Evolutionary conservation across 2,329 filamentous ascomycete species (phyloP).

Genomic region (Botrytis tulipae): DNA sequence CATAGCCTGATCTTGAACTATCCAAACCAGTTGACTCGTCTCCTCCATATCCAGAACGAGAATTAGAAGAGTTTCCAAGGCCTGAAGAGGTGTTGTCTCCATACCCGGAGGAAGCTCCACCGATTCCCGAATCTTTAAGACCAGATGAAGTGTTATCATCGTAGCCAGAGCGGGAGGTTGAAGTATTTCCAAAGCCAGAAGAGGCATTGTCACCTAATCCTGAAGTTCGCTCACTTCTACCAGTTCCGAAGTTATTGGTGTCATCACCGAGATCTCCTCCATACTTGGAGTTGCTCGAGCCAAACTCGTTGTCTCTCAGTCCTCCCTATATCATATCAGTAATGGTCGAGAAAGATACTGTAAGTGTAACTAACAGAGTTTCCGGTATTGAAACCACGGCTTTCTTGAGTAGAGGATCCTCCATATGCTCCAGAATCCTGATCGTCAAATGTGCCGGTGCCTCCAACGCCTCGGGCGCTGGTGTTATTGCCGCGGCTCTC

Average conservation of each 20-base stretch:
- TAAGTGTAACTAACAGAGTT: conserved; percentile 33
- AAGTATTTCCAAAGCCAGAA: conserved; percentile 28
- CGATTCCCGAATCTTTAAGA: conserved; percentile 23
- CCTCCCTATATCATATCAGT: conserved; percentile 33
- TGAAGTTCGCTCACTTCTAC: conserved; percentile 22
- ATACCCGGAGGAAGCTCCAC: conserved; percentile 26
- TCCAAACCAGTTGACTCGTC: neutral
- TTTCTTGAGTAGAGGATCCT: conserved; percentile 19
- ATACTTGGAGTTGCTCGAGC: conserved; percentile 19
- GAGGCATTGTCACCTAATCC: conserved; percentile 21
- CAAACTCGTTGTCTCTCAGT: conserved; percentile 25
- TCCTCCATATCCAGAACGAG: conserved; percentile 1
- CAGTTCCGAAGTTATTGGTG: conserved; percentile 15
- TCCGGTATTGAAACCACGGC: conserved; percentile 17
- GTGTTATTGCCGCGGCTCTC: conserved; percentile 3
- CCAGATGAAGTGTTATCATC: neutral
- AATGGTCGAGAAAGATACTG: neutral
- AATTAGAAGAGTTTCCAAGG: conserved; percentile 7
- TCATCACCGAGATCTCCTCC: conserved; percentile 12
- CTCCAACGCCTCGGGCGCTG: conserved; percentile 3
- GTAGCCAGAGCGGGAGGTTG: conserved; percentile 21
- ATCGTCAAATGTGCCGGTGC: conserved; percentile 19
- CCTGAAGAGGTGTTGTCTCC: conserved; percentile 15
- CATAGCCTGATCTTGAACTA: neutral
- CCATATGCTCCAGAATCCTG: conserved; percentile 13